Evolutionary conservation across 495 filamentous ascomycete species (phyloP).

Genomic region (Neurospora sp.): DNA sequence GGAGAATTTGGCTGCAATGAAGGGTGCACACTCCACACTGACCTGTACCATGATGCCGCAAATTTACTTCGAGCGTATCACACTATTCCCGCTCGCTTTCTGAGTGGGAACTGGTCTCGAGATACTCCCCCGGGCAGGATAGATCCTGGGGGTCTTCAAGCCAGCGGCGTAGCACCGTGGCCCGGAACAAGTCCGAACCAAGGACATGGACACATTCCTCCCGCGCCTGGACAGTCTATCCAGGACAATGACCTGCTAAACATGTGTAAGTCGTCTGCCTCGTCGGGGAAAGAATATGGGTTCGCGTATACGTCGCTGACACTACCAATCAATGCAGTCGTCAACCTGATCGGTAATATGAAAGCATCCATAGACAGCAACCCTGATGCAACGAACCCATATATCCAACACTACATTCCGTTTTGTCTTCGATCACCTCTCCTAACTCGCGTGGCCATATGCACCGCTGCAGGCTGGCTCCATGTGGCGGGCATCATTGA

Average conservation of each 20-base stretch:
- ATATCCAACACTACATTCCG: constrained; percentile 26
- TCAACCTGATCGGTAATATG: constrained; percentile 48
- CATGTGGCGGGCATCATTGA: constrained; percentile 27
- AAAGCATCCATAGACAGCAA: constrained; percentile 28
- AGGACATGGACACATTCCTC: constrained; percentile 8
- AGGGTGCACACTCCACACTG: constrained; percentile 18
- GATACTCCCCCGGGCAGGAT: constrained; percentile 5
- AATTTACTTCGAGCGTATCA: constrained; percentile 13
- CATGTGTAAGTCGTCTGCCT: constrained; percentile 18
- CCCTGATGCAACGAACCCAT: constrained; percentile 24
- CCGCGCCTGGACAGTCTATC: constrained; percentile 4
- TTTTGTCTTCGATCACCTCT: constrained; percentile 24
- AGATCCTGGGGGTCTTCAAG: neutral
- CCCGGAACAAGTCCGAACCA: neutral
- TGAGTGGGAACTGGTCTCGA: constrained; percentile 4
- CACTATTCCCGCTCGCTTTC: constrained; percentile 4
- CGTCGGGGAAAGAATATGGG: neutral
- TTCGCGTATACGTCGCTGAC: neutral
- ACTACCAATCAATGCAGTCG: constrained; percentile 23
- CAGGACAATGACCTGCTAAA: constrained; percentile 19
- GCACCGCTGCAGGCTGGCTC: constrained; percentile 30
- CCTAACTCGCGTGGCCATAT: constrained; percentile 23
- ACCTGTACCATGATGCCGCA: constrained; percentile 20
- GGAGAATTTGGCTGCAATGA: constrained; percentile 13
- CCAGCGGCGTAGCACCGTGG: constrained; percentile 4